These are phyloP conservation scores for Floccularia luteovirens DNA, from an alignment of 768 basidiomycete species.

Conservation along the genomic window DNA sequence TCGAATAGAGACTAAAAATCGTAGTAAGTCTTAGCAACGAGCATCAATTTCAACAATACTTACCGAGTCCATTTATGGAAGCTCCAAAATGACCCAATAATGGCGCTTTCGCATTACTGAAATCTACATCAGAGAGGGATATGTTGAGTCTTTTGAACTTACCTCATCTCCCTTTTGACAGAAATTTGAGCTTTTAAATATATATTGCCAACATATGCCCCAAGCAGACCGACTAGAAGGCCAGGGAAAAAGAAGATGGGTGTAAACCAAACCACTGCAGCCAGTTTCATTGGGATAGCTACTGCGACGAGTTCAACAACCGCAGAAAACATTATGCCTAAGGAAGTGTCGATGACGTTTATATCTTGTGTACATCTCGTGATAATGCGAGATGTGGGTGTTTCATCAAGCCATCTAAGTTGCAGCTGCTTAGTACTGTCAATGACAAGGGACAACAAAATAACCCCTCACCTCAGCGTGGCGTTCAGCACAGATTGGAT, in stretches of 20 bases:
- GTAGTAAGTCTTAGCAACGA: neutral
- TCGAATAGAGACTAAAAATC: constrained; percentile 41
- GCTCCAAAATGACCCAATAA: constrained; percentile 33
- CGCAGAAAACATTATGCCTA: constrained; percentile 16
- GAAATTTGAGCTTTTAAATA: constrained; percentile 30
- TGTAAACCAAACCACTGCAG: constrained; percentile 27
- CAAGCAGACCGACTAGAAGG: constrained; percentile 26
- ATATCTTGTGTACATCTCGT: constrained; percentile 56
- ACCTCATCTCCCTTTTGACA: constrained; percentile 29
- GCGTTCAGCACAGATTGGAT: constrained; percentile 47
- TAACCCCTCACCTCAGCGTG: constrained; percentile 41
- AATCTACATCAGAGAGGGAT: constrained; percentile 15
- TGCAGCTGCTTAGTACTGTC: neutral
- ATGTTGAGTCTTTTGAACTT: constrained; percentile 11
- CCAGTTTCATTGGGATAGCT: constrained; percentile 25
- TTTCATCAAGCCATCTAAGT: constrained; percentile 31
- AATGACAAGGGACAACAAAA: neutral
- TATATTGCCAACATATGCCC: constrained; percentile 26
- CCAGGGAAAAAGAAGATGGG: constrained; percentile 35
- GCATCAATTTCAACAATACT: constrained; percentile 1
- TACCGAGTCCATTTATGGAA: constrained; percentile 40
- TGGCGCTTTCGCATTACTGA: constrained; percentile 6
- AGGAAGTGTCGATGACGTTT: constrained; percentile 36
- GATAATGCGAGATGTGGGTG: constrained; percentile 38
- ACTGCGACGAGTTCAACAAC: constrained; percentile 17